Base-by-base conservation (phyloP, 441 rosid genomes). In the Theobroma grandiflorum region DNA sequence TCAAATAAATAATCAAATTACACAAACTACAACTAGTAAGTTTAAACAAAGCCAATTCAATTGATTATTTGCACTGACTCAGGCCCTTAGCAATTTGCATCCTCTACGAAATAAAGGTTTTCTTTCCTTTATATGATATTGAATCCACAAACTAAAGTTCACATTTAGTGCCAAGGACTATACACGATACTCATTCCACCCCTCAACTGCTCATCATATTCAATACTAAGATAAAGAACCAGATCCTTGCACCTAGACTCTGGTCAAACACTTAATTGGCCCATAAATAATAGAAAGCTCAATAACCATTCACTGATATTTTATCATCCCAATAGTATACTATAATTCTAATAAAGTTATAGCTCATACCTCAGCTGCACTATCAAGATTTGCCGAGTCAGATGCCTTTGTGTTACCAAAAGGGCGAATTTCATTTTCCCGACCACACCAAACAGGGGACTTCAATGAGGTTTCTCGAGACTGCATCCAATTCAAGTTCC, bases 401-500 rank as follows among this genome's bases (percentile, higher is more conserved):
- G 99, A 97, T 20, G 97, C 99, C 84, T 90, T 97, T 43, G 98
- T 91, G 85, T 95, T 95, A 77, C 99, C 99, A 77, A 82, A 97
- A 72, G 99, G 99, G 80, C 99, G 91, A 73, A 97, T 93, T 85
- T 97, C 99, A 86, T 91, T 93, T 86, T 97, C 99, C 75, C 99
- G 95, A 53, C 97, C 99, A 81, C 76, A 89, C 99, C 99, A 97
- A 79, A 97, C 99, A 80, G 98, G 89, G 76, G 99, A 94, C 85
- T 90, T 93, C 88, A 97, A 78, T n/a, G 97, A 89, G 81, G 92
- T 82, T 88, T 97, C 99, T 82, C 99, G 92, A 82, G 99, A 97
- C 89, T 90, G 98, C 99, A 97, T 97, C 99, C 99, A 97, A 59
- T 97, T 97, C 87, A 97, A 89, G 89, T 97, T 97, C 69, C 99